A percentile compares a stretch with the other conserved stretches of the same genome.
These are phyloP conservation scores for Sporothrix phasma DNA, from an alignment of 2,329 filamentous ascomycete species.

Conservation along the genomic window DNA sequence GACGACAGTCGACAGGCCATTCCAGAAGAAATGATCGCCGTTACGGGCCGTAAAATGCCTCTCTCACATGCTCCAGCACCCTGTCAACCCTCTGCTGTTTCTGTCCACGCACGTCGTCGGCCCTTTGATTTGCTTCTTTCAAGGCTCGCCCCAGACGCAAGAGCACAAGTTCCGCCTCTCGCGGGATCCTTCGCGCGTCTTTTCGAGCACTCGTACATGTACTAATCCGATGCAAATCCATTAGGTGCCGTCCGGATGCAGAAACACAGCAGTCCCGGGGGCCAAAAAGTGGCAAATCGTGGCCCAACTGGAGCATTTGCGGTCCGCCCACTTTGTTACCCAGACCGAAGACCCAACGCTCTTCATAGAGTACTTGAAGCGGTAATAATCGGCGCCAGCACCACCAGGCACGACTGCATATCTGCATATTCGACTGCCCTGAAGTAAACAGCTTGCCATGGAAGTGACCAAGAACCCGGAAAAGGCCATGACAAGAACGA, in stretches of 20 bases:
- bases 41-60: constrained; percentile 5
- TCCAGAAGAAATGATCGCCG: constrained; percentile 4
- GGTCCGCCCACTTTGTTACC: too few species aligned
- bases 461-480: background rate
- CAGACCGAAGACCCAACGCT: background rate
- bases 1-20: background rate
- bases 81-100: background rate
- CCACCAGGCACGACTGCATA: background rate
- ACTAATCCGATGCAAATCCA: background rate
- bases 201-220: background rate
- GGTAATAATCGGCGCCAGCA: constrained; percentile 1
- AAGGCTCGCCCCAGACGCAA: background rate
- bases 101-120: background rate
- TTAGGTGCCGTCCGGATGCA: background rate
- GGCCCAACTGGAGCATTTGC: background rate
- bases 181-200: background rate
- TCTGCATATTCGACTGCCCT: background rate
- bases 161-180: background rate
- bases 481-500: background rate
- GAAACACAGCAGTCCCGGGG: background rate
- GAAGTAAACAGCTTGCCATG: too few species aligned
- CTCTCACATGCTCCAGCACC: background rate
- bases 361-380: background rate
- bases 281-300: background rate
- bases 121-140: background rate